Base-by-base conservation (phyloP, 768 basidiomycete species). In the Omphalotus guepiniiformis region DNA sequence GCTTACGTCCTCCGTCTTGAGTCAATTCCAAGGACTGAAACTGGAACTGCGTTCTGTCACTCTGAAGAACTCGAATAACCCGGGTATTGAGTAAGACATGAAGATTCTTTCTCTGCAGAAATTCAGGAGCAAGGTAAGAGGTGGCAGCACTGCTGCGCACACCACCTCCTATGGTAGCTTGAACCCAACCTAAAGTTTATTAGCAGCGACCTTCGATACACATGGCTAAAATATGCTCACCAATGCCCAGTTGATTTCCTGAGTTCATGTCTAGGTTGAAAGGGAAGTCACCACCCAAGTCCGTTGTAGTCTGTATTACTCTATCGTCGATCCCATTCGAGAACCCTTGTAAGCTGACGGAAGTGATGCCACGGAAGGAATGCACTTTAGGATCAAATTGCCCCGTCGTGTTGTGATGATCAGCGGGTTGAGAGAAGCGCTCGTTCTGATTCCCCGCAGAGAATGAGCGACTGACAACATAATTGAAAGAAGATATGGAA, bases 261-360 rank as follows among this genome's bases (percentile, higher is more conserved):
- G 57, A 53, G 47, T 69, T 67, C 44, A 58, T 54, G 50, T 70
- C 69, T 18, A 52, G 12, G 26, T 61, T 64, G 52, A 53, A 68
- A 1, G 63, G 64, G 47, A 65, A 70, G 21, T 60, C 58, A 1
- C 56, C 48, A 4, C 48, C 26, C 7, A 62, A 34, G 27, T 61
- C 52, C 3, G 45, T 2, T 1, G 63, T 59, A 3, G 64, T 56
- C 11, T 50, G 28, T 22, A 67, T 46, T 19, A 63, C 55, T 15
- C 49, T 42, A 16, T 39, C 27, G 43, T 63, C 58, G 23, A 57
- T 55, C 13, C 53, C 50, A 23, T 35, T 49, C 2, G 48, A 34
- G 41, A 50, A 64, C 1, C 62, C 61, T 15, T 55, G 38, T 8
- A 65, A 43, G 22, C 57, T 60, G 47, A 65, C 56, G 2, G 48